A percentile compares a stretch with the other conserved stretches of the same genome.
Evolutionary conservation across 345 rosid genomes (phyloP).

Genomic region (Sisymbrium irio): DNA sequence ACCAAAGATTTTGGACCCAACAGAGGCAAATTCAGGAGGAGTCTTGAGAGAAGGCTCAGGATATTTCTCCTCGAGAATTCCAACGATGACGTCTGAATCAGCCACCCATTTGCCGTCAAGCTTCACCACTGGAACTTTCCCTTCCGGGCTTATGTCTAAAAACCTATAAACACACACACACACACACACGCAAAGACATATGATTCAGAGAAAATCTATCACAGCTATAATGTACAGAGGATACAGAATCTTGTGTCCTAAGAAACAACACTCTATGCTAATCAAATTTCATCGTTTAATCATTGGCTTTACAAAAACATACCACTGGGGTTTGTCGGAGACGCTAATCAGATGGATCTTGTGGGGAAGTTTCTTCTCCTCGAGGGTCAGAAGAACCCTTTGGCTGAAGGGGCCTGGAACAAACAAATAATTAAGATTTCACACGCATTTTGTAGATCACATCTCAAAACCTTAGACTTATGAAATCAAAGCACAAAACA

Average conservation of each 20-base stretch:
- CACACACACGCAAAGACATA: background rate
- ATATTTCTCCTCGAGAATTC: conserved; percentile 70
- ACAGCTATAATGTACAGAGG: background rate
- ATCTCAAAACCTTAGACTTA: background rate
- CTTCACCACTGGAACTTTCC: conserved; percentile 75
- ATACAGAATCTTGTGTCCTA: background rate
- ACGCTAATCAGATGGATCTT: conserved; percentile 50
- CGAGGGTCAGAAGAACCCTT: conserved; percentile 64
- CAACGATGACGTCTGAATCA: conserved; percentile 83
- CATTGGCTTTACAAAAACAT: conserved; percentile 45
- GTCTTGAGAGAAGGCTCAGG: conserved; percentile 71
- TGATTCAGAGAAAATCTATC: conserved; percentile 1
- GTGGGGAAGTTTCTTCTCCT: conserved; percentile 80
- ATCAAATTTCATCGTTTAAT: conserved; percentile 29
- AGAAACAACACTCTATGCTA: conserved; percentile 24
- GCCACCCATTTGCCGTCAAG: conserved; percentile 80
- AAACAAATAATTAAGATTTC: background rate
- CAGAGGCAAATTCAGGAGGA: conserved; percentile 65
- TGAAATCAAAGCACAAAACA: background rate
- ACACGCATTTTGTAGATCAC: background rate
- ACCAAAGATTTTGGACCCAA: conserved; percentile 69
- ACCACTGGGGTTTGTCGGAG: conserved; percentile 77
- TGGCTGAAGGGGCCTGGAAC: conserved; percentile 76
- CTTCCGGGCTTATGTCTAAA: conserved; percentile 69
- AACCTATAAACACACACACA: conserved; percentile 46